Evolutionary conservation across 176 grass and related monocot species (phyloP).

Genomic region (maize (Zea mays)): DNA sequence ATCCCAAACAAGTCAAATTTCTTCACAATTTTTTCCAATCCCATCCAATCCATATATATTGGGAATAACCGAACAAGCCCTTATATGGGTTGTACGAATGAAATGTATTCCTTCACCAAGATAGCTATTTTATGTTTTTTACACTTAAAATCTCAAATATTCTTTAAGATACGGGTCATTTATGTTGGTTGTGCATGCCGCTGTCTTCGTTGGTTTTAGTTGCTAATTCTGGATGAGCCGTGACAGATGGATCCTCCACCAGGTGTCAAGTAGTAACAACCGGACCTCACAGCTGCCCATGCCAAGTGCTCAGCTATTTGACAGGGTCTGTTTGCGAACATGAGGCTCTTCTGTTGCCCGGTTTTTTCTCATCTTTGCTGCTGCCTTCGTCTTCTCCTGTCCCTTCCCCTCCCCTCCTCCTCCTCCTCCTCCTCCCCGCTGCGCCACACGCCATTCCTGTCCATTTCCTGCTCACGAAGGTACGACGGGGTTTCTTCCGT

Average conservation of each 20-base stretch:
- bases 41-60: too few relatives aligned
- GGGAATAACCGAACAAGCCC: too few relatives aligned
- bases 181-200: too few relatives aligned
- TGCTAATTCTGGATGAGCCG: too few relatives aligned
- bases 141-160: too few relatives aligned
- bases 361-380: constrained; percentile 45
- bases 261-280: constrained; percentile 29
- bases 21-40: too few relatives aligned
- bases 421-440: neutral
- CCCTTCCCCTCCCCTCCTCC: neutral
- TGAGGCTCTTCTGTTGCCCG: constrained; percentile 53
- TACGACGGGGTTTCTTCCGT: constrained; percentile 9
- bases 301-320: constrained; percentile 31
- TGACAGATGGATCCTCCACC: constrained; percentile 30
- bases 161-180: too few relatives aligned
- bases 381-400: neutral
- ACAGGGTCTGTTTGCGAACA: constrained; percentile 40
- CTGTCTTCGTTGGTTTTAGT: too few relatives aligned
- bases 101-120: too few relatives aligned
- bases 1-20: too few relatives aligned
- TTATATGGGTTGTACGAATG: too few relatives aligned
- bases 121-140: too few relatives aligned
- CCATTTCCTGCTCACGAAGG: constrained; percentile 32
- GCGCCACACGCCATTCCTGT: constrained; percentile 32
- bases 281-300: neutral